Conservation (phyloP, 1,284 basidiomycete genomes). For the Pascua sp. region DNA sequence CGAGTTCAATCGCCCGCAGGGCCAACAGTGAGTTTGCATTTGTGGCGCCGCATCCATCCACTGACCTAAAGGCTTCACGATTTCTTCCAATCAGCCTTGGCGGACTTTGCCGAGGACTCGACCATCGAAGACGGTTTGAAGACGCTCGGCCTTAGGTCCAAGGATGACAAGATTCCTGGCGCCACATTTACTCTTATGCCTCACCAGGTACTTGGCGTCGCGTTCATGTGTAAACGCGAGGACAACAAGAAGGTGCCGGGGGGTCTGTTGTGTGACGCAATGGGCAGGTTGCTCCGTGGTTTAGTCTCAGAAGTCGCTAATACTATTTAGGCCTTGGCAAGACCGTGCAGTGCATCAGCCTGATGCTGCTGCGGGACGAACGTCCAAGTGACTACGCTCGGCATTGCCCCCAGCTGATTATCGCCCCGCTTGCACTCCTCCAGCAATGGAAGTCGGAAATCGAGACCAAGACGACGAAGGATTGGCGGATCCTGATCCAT, state of each 20-base stretch:
- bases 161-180: constrained; percentile 26
- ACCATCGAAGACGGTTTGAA: constrained; percentile 32
- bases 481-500: constrained; percentile 40
- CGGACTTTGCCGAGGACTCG: constrained; percentile 35
- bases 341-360: constrained; percentile 50
- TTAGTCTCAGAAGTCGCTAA: background rate
- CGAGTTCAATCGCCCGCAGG: constrained; percentile 9
- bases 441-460: constrained; percentile 51
- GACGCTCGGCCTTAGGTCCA: constrained; percentile 22
- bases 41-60: too few relatives aligned
- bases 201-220: constrained; percentile 47
- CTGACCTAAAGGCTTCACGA: constrained; percentile 24
- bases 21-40: constrained; percentile 20
- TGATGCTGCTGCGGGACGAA: constrained; percentile 40
- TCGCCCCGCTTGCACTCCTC: constrained; percentile 50
- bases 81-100: constrained; percentile 35
- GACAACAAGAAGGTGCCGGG: constrained; percentile 29
- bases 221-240: constrained; percentile 47
- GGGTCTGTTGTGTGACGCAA: constrained; percentile 46
- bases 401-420: constrained; percentile 43
- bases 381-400: constrained; percentile 35
- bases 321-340: constrained; percentile 41
- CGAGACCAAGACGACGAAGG: constrained; percentile 38
- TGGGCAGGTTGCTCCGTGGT: constrained; percentile 19
- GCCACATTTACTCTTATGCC: constrained; percentile 40